Evolutionary conservation across 208 protist genomes (phyloP).

Genomic region (Acanthamoeba rhysodes): DNA sequence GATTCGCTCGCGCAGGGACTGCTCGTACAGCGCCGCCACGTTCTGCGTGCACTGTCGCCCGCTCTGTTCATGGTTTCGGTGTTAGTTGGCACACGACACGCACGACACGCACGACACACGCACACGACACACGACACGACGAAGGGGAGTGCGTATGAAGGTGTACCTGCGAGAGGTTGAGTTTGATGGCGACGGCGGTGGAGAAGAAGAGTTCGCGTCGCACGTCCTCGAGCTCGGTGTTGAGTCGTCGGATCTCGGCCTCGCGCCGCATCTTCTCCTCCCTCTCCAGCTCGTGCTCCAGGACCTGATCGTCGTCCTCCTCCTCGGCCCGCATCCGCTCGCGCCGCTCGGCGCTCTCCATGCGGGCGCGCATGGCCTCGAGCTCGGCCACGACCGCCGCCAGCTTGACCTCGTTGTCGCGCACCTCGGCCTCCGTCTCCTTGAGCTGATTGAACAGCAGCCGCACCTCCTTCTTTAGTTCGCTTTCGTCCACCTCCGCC

Average conservation of each 20-base stretch:
- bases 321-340: background rate
- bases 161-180: conserved; percentile 10
- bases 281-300: background rate
- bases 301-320: background rate
- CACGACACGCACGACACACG: too few species aligned
- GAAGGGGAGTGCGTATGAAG: background rate
- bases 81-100: background rate
- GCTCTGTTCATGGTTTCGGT: background rate
- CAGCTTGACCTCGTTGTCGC: background rate
- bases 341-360: background rate
- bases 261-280: background rate
- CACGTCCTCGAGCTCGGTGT: background rate
- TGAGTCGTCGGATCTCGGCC: background rate
- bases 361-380: background rate
- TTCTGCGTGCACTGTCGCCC: conserved; percentile 31
- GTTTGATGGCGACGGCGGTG: background rate
- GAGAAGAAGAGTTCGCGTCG: background rate
- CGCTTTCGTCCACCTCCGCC: background rate
- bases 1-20: background rate
- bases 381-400: background rate
- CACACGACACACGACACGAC: background rate
- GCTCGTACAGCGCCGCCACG: conserved; percentile 44
- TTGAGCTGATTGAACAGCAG: conserved; percentile 35
- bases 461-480: conserved; percentile 7
- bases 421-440: background rate